Percentiles rank a stretch among this genome's conserved stretches.
These are phyloP conservation scores for Aspergillus tanneri DNA, from an alignment of 2,329 filamentous ascomycete genomes.

Conservation along the genomic window DNA sequence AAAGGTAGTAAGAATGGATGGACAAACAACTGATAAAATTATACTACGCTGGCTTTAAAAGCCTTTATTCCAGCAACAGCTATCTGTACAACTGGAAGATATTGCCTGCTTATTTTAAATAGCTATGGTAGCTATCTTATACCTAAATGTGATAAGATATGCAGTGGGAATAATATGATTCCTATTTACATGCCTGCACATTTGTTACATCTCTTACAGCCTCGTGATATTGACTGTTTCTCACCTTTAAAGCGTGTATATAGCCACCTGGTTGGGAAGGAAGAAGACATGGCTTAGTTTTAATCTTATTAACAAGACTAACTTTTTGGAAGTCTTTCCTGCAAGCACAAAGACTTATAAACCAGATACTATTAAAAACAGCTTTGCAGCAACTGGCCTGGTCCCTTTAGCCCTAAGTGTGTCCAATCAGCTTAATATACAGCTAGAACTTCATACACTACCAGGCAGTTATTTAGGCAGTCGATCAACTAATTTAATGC, in stretches of 20 bases:
- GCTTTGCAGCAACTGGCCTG: background rate
- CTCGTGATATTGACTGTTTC: background rate
- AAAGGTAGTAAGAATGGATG: background rate
- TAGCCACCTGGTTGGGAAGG: background rate
- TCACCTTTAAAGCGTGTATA: background rate
- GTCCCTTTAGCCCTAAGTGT: background rate
- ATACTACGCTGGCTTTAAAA: background rate
- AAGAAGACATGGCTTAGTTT: background rate
- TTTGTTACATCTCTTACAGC: background rate
- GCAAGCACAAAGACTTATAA: background rate
- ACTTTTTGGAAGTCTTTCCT: background rate
- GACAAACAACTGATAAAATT: background rate
- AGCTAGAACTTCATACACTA: background rate
- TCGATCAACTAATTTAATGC: background rate
- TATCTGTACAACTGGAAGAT: background rate
- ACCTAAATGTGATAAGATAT: slow-evolving; percentile 1
- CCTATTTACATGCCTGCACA: background rate
- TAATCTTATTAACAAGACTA: background rate
- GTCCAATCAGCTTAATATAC: background rate
- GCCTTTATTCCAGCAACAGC: background rate
- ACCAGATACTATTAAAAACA: background rate
- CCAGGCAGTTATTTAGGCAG: background rate
- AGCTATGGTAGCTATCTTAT: slow-evolving; percentile 2
- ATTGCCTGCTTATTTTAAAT: background rate
- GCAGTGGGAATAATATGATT: background rate